Conservation (phyloP, 129 eudicot genomes). For the Escallonia herrerae region DNA sequence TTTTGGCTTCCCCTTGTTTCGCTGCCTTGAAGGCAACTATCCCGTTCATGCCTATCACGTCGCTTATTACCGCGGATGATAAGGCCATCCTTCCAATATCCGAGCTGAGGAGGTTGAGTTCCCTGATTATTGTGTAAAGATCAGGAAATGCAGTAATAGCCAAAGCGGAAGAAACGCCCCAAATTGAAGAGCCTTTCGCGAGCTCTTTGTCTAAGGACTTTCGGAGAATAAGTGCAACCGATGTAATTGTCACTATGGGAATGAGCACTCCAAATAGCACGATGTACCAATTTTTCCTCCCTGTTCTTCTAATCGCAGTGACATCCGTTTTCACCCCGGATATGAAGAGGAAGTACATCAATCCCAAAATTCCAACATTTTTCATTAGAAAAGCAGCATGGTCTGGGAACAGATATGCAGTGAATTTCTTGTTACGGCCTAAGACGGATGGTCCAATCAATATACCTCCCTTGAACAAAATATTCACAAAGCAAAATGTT, state of each 20-base stretch:
- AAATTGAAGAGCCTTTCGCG: conserved; percentile 33
- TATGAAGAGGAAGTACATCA: conserved; percentile 69
- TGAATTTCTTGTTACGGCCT: conserved; percentile 42
- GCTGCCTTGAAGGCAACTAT: conserved; percentile 59
- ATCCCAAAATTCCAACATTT: conserved; percentile 64
- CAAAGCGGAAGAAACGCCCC: conserved; percentile 53
- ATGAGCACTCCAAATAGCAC: conserved; percentile 37
- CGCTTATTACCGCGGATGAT: conserved; percentile 49
- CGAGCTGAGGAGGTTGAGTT: conserved; percentile 75
- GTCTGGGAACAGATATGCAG: conserved; percentile 49
- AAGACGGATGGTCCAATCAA: conserved; percentile 75
- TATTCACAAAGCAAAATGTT: neutral
- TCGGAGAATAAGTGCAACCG: conserved; percentile 23
- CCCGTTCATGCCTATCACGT: conserved; percentile 48
- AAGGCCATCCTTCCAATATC: conserved; percentile 78
- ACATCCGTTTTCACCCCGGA: conserved; percentile 79
- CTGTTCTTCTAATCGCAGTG: conserved; percentile 26
- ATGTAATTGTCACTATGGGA: conserved; percentile 25
- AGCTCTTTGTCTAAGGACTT: conserved; percentile 32
- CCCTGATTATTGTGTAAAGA: conserved; percentile 52
- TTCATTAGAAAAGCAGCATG: conserved; percentile 33
- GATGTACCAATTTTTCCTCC: conserved; percentile 61
- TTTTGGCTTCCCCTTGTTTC: conserved; percentile 51
- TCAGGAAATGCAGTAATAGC: conserved; percentile 80
- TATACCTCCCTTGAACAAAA: conserved; percentile 68